Evolutionary conservation across 2,329 filamentous ascomycete genomes (phyloP), one percentile per base, ranked within the genome.

Genomic region (Botrytis squamosa): DNA sequence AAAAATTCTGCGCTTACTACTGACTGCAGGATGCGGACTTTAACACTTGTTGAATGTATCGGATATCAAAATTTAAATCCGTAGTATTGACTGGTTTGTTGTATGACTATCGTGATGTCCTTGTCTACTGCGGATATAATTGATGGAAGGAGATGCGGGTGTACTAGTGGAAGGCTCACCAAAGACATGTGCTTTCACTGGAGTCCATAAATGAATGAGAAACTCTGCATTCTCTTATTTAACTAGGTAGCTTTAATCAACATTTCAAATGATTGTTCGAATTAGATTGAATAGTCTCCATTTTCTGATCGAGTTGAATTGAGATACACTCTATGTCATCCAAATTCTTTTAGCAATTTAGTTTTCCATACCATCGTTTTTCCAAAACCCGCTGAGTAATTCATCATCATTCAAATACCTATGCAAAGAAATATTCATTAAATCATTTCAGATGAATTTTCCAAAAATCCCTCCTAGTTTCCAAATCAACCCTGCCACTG

Each of bases 401-500:
- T 36, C 10, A 52, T 16, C 14, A 38, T 25, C 33, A 14, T 25
- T 9, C 25, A 63, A 63, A 55, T 1, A 29, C 29, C 29, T 29
- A 64, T 6, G 0, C 18, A 42, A 20, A 64, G 16, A 55, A 20
- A 29, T 22, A 12, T 14, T 1, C 4, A 12, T n/a, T 22, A 6
- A 20, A 67, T 67, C 1, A 55, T 40, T 29, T 7, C 46, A 14
- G 4, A 10, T 8, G 14, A 16, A 40, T 20, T 12, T 1, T 55
- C 20, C 8, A 40, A n/a, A 16, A 12, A 40, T 0, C 4, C 29
- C 18, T 1, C 16, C 5, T 10, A 4, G 7, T 29, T 9, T 10
- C 7, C 4, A 4, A 20, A 9, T 18, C 52, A 84, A 3, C 81
- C 82, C 64, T 82, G 79, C 83, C 83, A 84, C 75, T 82, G 79